Percentiles rank a stretch among this genome's conserved stretches.
phyloP scores from a whole-genome alignment of 768 basidiomycete species.

The Lactarius hengduanensis region DNA sequence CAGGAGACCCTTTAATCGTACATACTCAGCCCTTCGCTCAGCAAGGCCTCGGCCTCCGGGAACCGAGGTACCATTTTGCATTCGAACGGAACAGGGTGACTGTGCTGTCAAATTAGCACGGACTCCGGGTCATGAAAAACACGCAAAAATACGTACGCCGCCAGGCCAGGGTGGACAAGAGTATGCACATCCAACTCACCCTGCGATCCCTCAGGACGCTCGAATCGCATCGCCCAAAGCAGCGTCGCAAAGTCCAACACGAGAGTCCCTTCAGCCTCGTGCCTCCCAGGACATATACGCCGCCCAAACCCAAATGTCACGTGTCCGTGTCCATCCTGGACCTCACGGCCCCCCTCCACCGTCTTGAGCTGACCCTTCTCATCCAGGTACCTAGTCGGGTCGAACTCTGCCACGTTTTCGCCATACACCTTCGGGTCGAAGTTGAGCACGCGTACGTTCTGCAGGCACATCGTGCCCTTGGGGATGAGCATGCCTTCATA shows the following conservation, averaged over 20 bases:
- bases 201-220: constrained; percentile 1
- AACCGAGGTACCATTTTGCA: constrained; percentile 24
- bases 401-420: neutral
- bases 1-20: neutral
- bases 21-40: neutral
- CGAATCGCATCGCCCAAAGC: constrained; percentile 32
- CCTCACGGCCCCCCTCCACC: constrained; percentile 31
- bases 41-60: constrained; percentile 4
- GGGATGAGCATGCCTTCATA: constrained; percentile 25
- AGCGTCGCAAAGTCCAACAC: constrained; percentile 36
- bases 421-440: neutral
- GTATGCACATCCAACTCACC: constrained; percentile 9
- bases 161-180: neutral
- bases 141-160: constrained; percentile 12
- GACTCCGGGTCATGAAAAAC: constrained; percentile 7
- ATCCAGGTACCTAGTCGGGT: constrained; percentile 6
- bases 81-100: constrained; percentile 21
- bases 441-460: constrained; percentile 12
- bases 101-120: neutral
- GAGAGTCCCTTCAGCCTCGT: constrained; percentile 35
- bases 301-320: constrained; percentile 33
- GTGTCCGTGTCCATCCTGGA: constrained; percentile 26
- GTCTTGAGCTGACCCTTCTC: constrained; percentile 4
- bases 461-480: constrained; percentile 6
- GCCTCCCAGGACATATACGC: constrained; percentile 36